Base-by-base conservation (phyloP, 345 rosid species). In the Draba incana region DNA sequence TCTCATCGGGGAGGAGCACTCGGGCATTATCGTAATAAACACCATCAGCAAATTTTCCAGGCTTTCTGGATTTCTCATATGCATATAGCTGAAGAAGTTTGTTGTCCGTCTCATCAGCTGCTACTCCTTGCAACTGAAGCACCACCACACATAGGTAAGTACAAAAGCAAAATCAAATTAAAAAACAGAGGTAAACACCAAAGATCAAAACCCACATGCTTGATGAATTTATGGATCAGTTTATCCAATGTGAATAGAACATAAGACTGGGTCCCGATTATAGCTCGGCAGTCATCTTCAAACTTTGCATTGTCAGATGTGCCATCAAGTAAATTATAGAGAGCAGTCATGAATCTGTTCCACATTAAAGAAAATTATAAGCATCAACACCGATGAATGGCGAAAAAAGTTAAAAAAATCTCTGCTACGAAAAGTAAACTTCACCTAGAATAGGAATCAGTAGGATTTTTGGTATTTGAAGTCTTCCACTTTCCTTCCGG, bases 211-310 rank as follows among this genome's bases (percentile, higher is more conserved):
- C 62, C 8, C 70, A 88, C 98, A 83, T 89, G 96, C 75, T 87
- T 89, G 70, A 88, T 90, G 61, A 89, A 83, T 79, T 89, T 89
- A 77, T 80, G 85, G 47, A 92, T 86, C 80, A 92, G 72, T 75
- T 92, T 92, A 78, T 92, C 98, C 84, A 92, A 75, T 38, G 98
- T 92, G 78, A 92, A 92, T 8, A 92, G 81, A 38, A 92, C 70
- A 57, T 92, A 92, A 30, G 98, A 92, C 72, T 89, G 96, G 35
- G 90, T 87, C 55, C 98, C 98, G 28, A 92, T 86, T 66, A 89
- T 87, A 41, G 96, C 90, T 23, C 96, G 92, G 51, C 98, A 92
- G 24, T 92, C 98, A 63, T 92, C 98, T 82, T 92, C 98, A 63
- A 92, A 92, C 68, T 87, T 92, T 10, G 88, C 72, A 77, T 87